Conservation (phyloP, 2,329 filamentous ascomycete species). For the Lachnellula subtilissima region DNA sequence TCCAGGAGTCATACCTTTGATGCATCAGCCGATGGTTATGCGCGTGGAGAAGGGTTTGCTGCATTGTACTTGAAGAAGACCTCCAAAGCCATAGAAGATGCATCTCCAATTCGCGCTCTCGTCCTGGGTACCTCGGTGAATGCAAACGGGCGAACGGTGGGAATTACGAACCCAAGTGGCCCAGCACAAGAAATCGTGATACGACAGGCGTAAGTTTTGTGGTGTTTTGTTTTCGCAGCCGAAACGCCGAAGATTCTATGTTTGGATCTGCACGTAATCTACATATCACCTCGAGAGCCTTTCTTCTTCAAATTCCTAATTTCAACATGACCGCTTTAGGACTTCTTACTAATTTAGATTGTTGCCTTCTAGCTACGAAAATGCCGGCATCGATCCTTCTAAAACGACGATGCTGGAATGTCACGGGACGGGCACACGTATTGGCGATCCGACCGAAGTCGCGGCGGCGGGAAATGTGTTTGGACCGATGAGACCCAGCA, state of each 20-base stretch:
- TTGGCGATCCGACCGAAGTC: conserved; percentile 11
- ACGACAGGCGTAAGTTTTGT: neutral
- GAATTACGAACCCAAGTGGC: neutral
- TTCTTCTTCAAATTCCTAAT: no score
- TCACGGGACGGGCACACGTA: no score
- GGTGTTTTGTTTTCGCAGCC: no score
- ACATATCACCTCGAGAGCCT: no score
- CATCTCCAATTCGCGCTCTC: neutral
- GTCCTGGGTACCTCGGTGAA: neutral
- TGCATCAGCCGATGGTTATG: neutral
- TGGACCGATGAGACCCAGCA: neutral
- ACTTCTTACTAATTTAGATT: no score
- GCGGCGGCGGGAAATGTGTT: neutral
- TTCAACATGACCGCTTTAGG: no score
- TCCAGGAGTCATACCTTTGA: neutral
- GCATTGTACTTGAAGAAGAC: neutral
- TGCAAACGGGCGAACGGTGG: neutral
- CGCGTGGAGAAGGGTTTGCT: neutral
- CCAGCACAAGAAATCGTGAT: neutral
- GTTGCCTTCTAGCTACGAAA: no score
- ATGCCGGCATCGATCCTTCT: no score
- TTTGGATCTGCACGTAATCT: no score
- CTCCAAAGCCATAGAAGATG: neutral
- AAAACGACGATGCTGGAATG: no score
- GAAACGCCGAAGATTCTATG: no score